A percentile compares a stretch with the other conserved stretches of the same genome.
phyloP scores from a whole-genome alignment of 805 yeast genomes.

The Metschnikowia corniflorae region DNA sequence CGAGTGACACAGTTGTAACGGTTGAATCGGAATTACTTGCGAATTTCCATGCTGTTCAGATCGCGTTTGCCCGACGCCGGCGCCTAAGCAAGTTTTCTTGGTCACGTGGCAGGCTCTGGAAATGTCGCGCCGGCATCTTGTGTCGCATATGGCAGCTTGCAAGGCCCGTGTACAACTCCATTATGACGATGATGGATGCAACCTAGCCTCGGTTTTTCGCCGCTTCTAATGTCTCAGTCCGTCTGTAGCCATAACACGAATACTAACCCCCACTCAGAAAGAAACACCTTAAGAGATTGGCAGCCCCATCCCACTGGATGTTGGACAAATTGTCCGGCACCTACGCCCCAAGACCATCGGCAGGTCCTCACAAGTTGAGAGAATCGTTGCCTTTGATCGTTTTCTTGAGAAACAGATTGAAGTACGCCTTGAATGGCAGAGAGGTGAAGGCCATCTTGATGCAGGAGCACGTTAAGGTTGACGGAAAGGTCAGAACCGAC shows the following conservation, averaged over 20 bases:
- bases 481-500: slow-evolving; percentile 99
- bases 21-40: no score
- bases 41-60: no score
- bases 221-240: slow-evolving; percentile 5
- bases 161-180: no score
- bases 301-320: slow-evolving; percentile 99
- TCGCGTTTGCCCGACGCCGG: no score
- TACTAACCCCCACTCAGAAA: slow-evolving; percentile 55
- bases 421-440: slow-evolving; percentile 98
- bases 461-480: slow-evolving; percentile 98
- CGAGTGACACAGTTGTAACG: no score
- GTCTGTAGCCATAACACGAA: slow-evolving; percentile 5
- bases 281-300: slow-evolving; percentile 99
- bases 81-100: no score
- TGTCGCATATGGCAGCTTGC: no score
- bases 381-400: slow-evolving; percentile 97
- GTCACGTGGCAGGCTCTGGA: no score
- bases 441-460: slow-evolving; percentile 97
- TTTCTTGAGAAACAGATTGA: slow-evolving; percentile 96
- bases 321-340: slow-evolving; percentile 99
- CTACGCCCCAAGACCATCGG: slow-evolving; percentile 99
- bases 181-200: not conserved
- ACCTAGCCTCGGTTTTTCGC: not conserved
- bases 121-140: not conserved
- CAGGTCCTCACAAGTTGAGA: slow-evolving; percentile 99